phyloP scores from a whole-genome alignment of 495 filamentous ascomycete species.

The Hypoxylon intermedium region DNA sequence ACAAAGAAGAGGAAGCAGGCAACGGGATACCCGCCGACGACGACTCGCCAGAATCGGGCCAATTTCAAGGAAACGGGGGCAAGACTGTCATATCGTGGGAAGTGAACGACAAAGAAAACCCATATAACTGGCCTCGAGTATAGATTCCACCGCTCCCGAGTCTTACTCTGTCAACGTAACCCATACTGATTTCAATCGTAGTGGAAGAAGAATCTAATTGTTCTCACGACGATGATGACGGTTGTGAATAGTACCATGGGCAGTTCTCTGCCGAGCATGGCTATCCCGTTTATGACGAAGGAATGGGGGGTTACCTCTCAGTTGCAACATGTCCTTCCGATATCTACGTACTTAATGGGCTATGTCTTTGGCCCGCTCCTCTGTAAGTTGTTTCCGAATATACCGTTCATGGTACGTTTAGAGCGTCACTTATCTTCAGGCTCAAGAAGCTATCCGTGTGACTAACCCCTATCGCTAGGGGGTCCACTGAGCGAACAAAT shows the following conservation, averaged over 20 bases:
- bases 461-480: conserved; percentile 42
- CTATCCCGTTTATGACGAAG: conserved; percentile 61
- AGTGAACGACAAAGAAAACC: conserved; percentile 59
- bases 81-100: conserved; percentile 58
- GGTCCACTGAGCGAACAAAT: conserved; percentile 75
- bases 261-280: conserved; percentile 69
- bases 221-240: conserved; percentile 63
- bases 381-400: conserved; percentile 23
- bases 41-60: conserved; percentile 16
- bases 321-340: conserved; percentile 70
- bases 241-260: conserved; percentile 80
- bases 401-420: no score
- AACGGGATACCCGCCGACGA: conserved; percentile 39
- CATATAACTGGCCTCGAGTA: conserved; percentile 62
- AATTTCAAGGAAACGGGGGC: conserved; percentile 28
- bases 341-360: conserved; percentile 76
- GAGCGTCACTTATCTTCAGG: no score
- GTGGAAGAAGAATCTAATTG: conserved; percentile 63
- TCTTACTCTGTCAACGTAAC: not conserved
- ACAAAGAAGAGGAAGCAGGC: conserved; percentile 47
- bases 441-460: no score
- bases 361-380: conserved; percentile 63
- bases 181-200: conserved; percentile 36
- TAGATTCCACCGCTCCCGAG: conserved; percentile 2
- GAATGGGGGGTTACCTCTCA: conserved; percentile 66